Percentiles rank a stretch among this genome's conserved stretches.
Evolutionary conservation across 192 early-diverging fungal species (phyloP).

Genomic region (Coemansia sp.): DNA sequence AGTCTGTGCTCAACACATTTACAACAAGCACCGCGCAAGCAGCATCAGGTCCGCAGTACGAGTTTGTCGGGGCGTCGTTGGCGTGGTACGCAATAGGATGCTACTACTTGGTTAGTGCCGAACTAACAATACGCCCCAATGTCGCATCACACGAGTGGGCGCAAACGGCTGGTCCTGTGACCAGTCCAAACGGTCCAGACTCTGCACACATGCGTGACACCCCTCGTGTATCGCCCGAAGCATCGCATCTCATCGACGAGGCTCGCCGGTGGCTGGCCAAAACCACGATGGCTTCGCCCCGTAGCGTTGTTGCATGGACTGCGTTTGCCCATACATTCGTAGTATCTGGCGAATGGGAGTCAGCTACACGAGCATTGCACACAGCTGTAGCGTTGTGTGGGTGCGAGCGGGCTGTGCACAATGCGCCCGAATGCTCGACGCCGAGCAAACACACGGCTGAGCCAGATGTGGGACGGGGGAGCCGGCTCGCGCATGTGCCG

Average conservation of each 20-base stretch:
- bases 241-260: slow-evolving; percentile 40
- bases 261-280: slow-evolving; percentile 55
- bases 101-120: slow-evolving; percentile 49
- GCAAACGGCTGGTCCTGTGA: neutral
- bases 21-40: slow-evolving; percentile 44
- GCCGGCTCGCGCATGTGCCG: slow-evolving; percentile 45
- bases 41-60: slow-evolving; percentile 43
- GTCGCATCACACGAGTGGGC: slow-evolving; percentile 37
- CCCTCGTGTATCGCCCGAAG: slow-evolving; percentile 32
- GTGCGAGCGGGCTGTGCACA: slow-evolving; percentile 43
- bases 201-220: slow-evolving; percentile 18
- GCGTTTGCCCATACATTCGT: slow-evolving; percentile 55
- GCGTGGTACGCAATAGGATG: slow-evolving; percentile 57
- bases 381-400: slow-evolving; percentile 52
- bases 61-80: slow-evolving; percentile 50
- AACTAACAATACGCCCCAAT: slow-evolving; percentile 14
- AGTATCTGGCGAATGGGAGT: slow-evolving; percentile 52
- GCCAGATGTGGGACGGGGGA: slow-evolving; percentile 22
- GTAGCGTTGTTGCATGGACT: slow-evolving; percentile 51
- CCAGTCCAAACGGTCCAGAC: neutral
- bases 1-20: slow-evolving; percentile 35
- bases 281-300: slow-evolving; percentile 44
- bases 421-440: slow-evolving; percentile 16
- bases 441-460: neutral
- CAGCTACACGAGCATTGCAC: slow-evolving; percentile 50